These are phyloP conservation scores for Phytopythium mirpurense DNA, from an alignment of 352 stramenopile genomes.

Conservation along the genomic window DNA sequence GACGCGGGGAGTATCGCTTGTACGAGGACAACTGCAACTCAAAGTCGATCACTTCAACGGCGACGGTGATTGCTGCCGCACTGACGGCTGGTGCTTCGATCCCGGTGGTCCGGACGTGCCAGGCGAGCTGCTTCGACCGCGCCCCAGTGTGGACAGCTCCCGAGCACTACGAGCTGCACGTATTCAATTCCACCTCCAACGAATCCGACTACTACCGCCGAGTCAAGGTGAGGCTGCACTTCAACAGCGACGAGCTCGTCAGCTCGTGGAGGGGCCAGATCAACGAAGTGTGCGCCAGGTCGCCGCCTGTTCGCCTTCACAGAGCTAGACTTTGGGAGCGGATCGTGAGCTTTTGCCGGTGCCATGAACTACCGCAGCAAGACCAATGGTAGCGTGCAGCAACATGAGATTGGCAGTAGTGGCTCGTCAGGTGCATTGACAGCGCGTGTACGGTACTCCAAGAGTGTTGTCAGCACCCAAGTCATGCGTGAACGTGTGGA, in stretches of 20 bases:
- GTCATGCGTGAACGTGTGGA: too few relatives aligned
- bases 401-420: too few relatives aligned
- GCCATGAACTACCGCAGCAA: too few relatives aligned
- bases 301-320: too few relatives aligned
- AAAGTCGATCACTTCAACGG: not conserved
- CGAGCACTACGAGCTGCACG: conserved; percentile 45
- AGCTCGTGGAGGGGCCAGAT: conserved; percentile 51
- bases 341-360: too few relatives aligned
- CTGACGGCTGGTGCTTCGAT: not conserved
- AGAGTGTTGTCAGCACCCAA: too few relatives aligned
- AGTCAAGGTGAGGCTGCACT: conserved; percentile 43
- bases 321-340: too few relatives aligned
- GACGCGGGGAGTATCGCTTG: not conserved
- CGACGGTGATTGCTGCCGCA: not conserved
- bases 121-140: conserved; percentile 15
- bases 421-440: too few relatives aligned
- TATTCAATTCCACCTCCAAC: not conserved
- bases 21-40: not conserved
- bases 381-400: too few relatives aligned
- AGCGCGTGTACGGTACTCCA: too few relatives aligned
- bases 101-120: not conserved
- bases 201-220: conserved; percentile 25
- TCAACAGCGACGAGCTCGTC: conserved; percentile 34
- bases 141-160: conserved; percentile 10
- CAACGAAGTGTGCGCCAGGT: conserved; percentile 31